These are phyloP conservation scores for Mariannaea sp. DNA, from an alignment of 2,329 filamentous ascomycete genomes.

Conservation along the genomic window DNA sequence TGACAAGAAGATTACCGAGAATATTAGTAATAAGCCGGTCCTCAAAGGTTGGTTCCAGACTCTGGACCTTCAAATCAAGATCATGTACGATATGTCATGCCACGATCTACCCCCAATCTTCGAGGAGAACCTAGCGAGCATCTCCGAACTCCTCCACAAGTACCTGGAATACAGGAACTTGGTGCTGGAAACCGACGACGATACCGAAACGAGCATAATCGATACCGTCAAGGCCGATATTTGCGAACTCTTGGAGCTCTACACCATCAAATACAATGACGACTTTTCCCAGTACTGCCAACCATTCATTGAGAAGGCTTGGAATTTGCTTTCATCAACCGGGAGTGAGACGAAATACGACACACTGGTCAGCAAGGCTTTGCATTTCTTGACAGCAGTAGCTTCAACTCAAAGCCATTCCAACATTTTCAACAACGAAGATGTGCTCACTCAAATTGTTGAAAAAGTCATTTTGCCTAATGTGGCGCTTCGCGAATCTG, in stretches of 20 bases:
- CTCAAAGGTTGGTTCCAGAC: conserved; percentile 82
- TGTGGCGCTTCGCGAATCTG: conserved; percentile 86
- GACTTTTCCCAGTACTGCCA: conserved; percentile 81
- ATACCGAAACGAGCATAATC: conserved; percentile 81
- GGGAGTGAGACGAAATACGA: conserved; percentile 92
- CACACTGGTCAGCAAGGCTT: conserved; percentile 87
- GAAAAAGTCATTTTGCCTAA: conserved; percentile 97
- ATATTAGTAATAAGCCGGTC: conserved; percentile 73
- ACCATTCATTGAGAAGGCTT: conserved; percentile 87
- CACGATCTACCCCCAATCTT: conserved; percentile 95
- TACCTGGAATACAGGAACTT: conserved; percentile 89
- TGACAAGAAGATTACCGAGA: conserved; percentile 73
- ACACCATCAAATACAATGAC: conserved; percentile 93
- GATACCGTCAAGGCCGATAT: conserved; percentile 93
- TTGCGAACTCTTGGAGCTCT: conserved; percentile 87
- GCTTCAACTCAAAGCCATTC: conserved; percentile 79
- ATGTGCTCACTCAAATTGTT: conserved; percentile 81
- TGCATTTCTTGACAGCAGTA: conserved; percentile 93
- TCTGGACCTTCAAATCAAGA: conserved; percentile 85
- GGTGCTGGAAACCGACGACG: conserved; percentile 82
- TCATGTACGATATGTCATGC: conserved; percentile 95
- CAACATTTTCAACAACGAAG: conserved; percentile 80
- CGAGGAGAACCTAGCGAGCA: conserved; percentile 80
- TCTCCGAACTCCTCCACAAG: conserved; percentile 84
- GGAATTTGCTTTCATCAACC: conserved; percentile 86